These are phyloP conservation scores for Cicer yamashitae DNA, from an alignment of 306 rosid genomes.

Conservation along the genomic window DNA sequence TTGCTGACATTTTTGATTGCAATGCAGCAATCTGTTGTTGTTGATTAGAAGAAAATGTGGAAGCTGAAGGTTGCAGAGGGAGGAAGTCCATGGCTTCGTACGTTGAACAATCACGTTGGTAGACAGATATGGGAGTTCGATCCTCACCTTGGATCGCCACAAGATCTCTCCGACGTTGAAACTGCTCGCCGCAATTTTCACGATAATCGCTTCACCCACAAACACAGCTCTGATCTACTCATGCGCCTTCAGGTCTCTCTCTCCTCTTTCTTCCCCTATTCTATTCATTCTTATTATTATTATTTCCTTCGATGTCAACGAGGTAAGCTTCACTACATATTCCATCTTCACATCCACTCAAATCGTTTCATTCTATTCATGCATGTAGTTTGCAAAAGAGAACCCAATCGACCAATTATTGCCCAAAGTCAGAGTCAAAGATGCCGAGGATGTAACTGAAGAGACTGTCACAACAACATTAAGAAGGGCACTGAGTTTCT, in stretches of 20 bases:
- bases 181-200: constrained; percentile 55
- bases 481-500: constrained; percentile 68
- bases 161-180: constrained; percentile 58
- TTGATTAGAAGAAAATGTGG: constrained; percentile 61
- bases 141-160: constrained; percentile 58
- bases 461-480: constrained; percentile 61
- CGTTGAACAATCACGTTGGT: constrained; percentile 69
- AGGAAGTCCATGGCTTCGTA: constrained; percentile 71
- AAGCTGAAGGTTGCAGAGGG: constrained; percentile 84
- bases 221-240: constrained; percentile 81
- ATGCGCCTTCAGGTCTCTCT: constrained; percentile 77
- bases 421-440: constrained; percentile 75
- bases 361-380: too few relatives aligned
- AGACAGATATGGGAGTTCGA: constrained; percentile 90
- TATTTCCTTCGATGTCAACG: too few relatives aligned
- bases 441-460: constrained; percentile 59
- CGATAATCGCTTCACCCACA: constrained; percentile 57
- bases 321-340: too few relatives aligned
- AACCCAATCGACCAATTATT: constrained; percentile 48
- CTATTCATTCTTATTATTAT: neutral
- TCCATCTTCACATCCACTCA: too few relatives aligned
- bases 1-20: too few relatives aligned
- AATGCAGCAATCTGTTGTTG: too few relatives aligned
- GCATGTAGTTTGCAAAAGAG: constrained; percentile 65
- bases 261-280: neutral